Evolutionary conservation across 1,284 basidiomycete species (phyloP).

Genomic region (Tilletia caries): DNA sequence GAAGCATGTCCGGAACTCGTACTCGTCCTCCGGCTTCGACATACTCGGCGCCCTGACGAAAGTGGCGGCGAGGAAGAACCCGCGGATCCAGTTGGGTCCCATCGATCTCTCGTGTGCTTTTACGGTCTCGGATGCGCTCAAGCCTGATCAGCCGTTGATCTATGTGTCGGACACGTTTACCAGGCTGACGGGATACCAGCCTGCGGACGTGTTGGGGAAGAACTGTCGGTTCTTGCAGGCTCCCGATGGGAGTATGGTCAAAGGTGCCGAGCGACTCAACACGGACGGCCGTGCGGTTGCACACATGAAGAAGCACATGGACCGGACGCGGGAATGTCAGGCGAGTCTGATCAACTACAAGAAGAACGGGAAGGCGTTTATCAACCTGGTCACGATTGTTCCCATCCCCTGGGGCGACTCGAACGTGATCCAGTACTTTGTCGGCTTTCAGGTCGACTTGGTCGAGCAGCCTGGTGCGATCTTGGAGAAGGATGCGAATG

Average conservation of each 20-base stretch:
- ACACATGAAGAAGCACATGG: conserved; percentile 45
- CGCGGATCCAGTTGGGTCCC: conserved; percentile 75
- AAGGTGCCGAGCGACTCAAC: conserved; percentile 67
- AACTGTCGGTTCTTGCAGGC: conserved; percentile 63
- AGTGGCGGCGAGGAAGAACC: conserved; percentile 71
- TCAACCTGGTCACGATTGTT: conserved; percentile 56
- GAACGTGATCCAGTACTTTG: conserved; percentile 67
- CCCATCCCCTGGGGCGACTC: conserved; percentile 27
- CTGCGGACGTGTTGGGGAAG: conserved; percentile 57
- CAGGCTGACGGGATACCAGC: conserved; percentile 73
- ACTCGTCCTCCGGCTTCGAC: conserved; percentile 86
- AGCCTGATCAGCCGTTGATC: conserved; percentile 77
- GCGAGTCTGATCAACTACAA: conserved; percentile 81
- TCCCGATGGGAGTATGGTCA: conserved; percentile 66
- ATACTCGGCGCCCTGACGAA: conserved; percentile 75
- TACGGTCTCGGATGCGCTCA: conserved; percentile 75
- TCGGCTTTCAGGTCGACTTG: conserved; percentile 79
- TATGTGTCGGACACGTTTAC: conserved; percentile 80
- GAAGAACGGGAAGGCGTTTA: conserved; percentile 77
- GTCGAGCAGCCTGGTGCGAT: conserved; percentile 81
- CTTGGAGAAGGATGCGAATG: conserved; percentile 56
- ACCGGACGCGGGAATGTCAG: conserved; percentile 63
- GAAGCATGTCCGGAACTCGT: conserved; percentile 55
- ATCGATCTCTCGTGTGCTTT: conserved; percentile 89
- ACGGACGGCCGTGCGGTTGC: conserved; percentile 69